Percentiles rank a stretch among this genome's conserved stretches.
phyloP scores from a whole-genome alignment of 2,329 filamentous ascomycete species.

The Pseudogymnoascus sp. region DNA sequence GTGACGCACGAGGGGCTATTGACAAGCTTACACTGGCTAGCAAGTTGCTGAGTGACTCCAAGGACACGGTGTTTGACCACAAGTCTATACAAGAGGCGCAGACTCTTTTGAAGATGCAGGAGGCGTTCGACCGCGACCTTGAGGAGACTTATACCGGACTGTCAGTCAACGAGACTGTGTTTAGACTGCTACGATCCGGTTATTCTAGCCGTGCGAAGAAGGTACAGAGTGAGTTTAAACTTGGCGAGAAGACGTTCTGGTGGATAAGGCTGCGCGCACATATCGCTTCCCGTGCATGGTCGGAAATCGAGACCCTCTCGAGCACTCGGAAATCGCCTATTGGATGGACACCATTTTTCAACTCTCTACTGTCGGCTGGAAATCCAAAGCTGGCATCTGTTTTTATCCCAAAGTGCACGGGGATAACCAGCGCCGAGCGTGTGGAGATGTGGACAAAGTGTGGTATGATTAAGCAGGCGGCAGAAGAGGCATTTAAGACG shows the following conservation, averaged over 20 bases:
- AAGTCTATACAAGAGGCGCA: slow-evolving; percentile 71
- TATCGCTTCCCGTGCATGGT: slow-evolving; percentile 85
- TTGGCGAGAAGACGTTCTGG: slow-evolving; percentile 82
- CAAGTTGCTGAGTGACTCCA: slow-evolving; percentile 75
- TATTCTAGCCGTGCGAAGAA: slow-evolving; percentile 81
- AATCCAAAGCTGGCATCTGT: slow-evolving; percentile 76
- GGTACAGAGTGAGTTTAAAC: slow-evolving; percentile 84
- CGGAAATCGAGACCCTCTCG: slow-evolving; percentile 78
- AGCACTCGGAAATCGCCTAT: slow-evolving; percentile 79
- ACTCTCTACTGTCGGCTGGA: slow-evolving; percentile 77
- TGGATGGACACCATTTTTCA: slow-evolving; percentile 97
- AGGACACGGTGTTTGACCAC: slow-evolving; percentile 68
- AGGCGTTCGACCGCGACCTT: slow-evolving; percentile 77
- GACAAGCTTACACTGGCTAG: slow-evolving; percentile 86
- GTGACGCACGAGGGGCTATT: slow-evolving; percentile 58
- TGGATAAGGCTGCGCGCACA: slow-evolving; percentile 81
- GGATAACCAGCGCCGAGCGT: slow-evolving; percentile 49
- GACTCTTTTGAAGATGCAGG: slow-evolving; percentile 75
- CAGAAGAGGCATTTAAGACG: slow-evolving; percentile 78
- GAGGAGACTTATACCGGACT: slow-evolving; percentile 71
- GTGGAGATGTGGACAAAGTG: slow-evolving; percentile 97
- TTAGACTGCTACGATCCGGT: slow-evolving; percentile 73
- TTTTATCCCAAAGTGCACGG: slow-evolving; percentile 83
- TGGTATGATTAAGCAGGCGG: slow-evolving; percentile 79
- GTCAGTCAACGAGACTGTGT: slow-evolving; percentile 85